Base-by-base conservation (phyloP, 2,329 filamentous ascomycete genomes). In the Thelonectria discophora region DNA sequence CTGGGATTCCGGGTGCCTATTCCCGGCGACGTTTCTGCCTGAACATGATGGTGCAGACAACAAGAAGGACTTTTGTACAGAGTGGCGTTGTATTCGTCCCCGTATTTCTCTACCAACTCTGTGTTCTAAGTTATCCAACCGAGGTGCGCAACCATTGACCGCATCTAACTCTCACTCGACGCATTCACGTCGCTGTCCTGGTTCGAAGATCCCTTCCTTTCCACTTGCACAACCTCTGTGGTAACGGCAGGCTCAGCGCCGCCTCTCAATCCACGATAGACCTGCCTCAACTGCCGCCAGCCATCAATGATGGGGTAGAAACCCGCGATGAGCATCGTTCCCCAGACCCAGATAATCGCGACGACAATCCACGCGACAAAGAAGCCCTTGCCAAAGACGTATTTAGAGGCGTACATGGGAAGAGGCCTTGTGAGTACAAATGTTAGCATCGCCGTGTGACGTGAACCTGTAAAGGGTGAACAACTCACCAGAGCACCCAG, bases 321-420 rank as follows among this genome's bases (percentile, higher is more conserved):
- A 0, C 79, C 81, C 0, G 79, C 79, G 13, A 84, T 70, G 0
- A 85, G 70, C 76, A 84, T 77, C 0, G 82, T 84, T 0, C 74
- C 67, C 82, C 82, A 85, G 3, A 84, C 76, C 82, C 83, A 86
- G 30, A 86, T 80, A 15, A 86, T 81, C 0, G 78, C 77, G 0
- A 86, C 72, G 0, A 82, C 75, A 1, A 85, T 70, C 83, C 83
- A 86, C 0, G 81, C 83, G 1, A 74, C 72, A 50, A 80, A 86
- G 62, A 85, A 85, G 34, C 70, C 71, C 56, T 80, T 79, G 2
- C 74, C 74, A 63, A 84, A 85, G 0, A 84, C 72, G 57, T 84
- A 84, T 9, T 78, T 77, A 0, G 81, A 77, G 0, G 78, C 83
- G 64, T 85, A 85, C 82, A 85, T 86, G 0, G 82, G 82, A 46